Evolutionary conservation across 73 alveolate genomes (phyloP), one percentile per base, ranked within the genome.

Genomic region (Diophrys sp.): DNA sequence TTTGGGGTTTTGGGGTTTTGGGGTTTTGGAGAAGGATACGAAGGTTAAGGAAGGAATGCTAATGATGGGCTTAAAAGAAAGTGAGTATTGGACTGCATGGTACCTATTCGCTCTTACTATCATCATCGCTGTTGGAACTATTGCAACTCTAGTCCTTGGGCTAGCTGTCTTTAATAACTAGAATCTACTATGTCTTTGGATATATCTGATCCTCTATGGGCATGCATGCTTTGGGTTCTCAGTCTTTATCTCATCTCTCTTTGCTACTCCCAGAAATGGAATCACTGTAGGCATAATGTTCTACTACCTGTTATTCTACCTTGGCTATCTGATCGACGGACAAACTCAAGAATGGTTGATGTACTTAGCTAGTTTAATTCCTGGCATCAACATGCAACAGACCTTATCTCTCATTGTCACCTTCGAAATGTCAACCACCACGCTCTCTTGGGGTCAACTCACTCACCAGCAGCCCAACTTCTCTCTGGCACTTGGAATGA

Each of bases 1-100:
- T 44, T 44, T 44, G 62, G 62, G 62, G 62, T 44, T 44, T 44
- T 44, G 62, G 62, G 62, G 62, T 44, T 44, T 44, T 44, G 62
- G 62, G 62, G 62, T 44, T 44, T 44, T 44, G 62, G 62, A 44
- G 62, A 44, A 44, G 62, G 5, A 5, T 44, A 44, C 62, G 5
- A 44, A 18, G 62, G 18, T 44, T 5, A 44, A 44, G 62, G 62
- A 44, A 18, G 62, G 62, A 18, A 44, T 44, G 62, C 5, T 5
- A 11, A 11, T 18, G 18, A 44, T 44, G 62, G 62, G 62, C n/a
- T 18, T 44, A 11, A 18, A 44, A 11, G 62, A 44, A 18, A 18
- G n/a, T 44, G 5, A 5, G 62, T 44, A 11, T 44, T 44, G 62
- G 62, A 18, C 18, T 18, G 62, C 62, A 5, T 44, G 62, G 62